Base-by-base conservation (phyloP, 768 basidiomycete genomes). In the Leccinum disarticulatum region DNA sequence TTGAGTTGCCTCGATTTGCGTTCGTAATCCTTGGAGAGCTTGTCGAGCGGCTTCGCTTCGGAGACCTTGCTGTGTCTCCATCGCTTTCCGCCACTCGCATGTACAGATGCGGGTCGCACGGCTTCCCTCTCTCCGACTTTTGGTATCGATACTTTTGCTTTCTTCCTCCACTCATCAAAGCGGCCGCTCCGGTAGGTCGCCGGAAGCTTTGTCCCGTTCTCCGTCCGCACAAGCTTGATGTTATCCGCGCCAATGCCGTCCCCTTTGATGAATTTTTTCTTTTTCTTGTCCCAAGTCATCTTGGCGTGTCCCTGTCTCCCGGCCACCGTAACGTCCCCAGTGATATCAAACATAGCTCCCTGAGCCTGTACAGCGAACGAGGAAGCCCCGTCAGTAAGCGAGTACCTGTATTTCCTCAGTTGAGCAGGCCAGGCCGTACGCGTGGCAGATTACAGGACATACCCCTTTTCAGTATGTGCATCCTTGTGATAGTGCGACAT, bases 161-260 rank as follows among this genome's bases (percentile, higher is more conserved):
- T 92, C 61, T 83, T 80, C 73, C 89, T 91, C 97, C 97, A 99
- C 71, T 96, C 94, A 57, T 96, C 92, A 73, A 93, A 99, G 15
- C 93, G 86, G 11, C 97, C 97, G 65, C 90, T 93, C 55, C 91
- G 87, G 76, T 94, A 99, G 10, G 88, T 88, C 3, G 94, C 94
- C 4, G 97, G 96, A 19, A 99, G 80, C 52, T 89, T 86, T 15
- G 88, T 86, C 4, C 97, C 97, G 66, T 88, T 94, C 74, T 99
- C 97, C 0, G 94, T 94, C 65, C 84, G 86, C 66, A 99, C 89
- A 64, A 98, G 81, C 75, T 97, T 98, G 66, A 96, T 81, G 72
- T 98, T 97, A 72, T 98, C 94, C 8, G 94, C 85, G 19, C 94
- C 96, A 48, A 76, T 80, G 11, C 93, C 91, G 57, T 87, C 89